Evolutionary conservation across 106 monocot genomes (phyloP), one percentile per base, ranked within the genome.

Genomic region (Dendrobium huoshanense): DNA sequence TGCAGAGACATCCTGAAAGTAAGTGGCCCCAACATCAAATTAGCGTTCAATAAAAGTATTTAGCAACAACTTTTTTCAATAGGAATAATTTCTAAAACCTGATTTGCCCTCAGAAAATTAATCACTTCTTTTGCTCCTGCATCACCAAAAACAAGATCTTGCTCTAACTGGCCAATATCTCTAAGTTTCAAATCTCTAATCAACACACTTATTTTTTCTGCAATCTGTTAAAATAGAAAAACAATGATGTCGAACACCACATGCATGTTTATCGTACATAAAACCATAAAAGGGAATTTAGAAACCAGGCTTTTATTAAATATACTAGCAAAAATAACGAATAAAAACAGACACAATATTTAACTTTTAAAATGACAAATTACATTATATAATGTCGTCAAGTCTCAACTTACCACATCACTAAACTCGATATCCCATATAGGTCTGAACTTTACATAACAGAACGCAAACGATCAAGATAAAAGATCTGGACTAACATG

Each of bases 121-220:
- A 93, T 89, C 48, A 93, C 85, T 82, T 93, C 90, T 80, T 93
- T 93, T 17, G 90, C 86, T 78, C 90, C 93, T 42, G 86, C 93
- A 87, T 90, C 90, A 73, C 93, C 91, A 89, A 89, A 91, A 44
- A 93, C 91, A 80, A 93, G 84, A 87, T 89, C 93, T 81, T 93
- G 93, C 81, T 93, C 93, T 49, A 93, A 73, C 67, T 93, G 86
- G 27, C 90, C 93, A 87, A 91, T 49, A 6, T 89, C 87, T 37
- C 83, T 80, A 77, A 91, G 93, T 18, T 81, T 82, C 29, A 79
- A 72, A 19, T 91, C 90, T 76, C 85, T 88, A 51, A 88, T 88
- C 72, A 88, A 45, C 41, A 72, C 85, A 54, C 86, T 90, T 37
- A 90, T 75, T 82, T 88, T 93, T 75, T 88, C 93, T 70, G 93